phyloP scores from a whole-genome alignment of 2,329 filamentous ascomycete genomes.

The Leptosphaerulina australis region DNA sequence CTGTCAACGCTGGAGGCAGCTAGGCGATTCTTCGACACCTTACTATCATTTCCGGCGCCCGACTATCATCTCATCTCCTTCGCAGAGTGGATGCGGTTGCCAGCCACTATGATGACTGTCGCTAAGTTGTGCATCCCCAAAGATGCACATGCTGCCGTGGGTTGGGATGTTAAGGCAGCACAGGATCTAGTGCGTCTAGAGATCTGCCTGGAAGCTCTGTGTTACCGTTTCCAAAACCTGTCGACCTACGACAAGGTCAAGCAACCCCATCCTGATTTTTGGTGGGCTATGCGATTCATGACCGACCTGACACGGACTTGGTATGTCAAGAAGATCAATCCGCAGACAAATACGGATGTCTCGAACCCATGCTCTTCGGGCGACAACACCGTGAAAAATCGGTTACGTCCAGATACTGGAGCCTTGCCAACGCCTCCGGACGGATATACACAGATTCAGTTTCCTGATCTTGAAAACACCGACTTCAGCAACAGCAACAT shows the following conservation, averaged over 20 bases:
- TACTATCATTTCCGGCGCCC: conserved; percentile 73
- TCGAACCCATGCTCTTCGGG: conserved; percentile 1
- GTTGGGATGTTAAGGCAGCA: conserved; percentile 43
- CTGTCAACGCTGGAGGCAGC: conserved; percentile 64
- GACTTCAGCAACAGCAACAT: conserved; percentile 9
- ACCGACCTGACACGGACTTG: conserved; percentile 38
- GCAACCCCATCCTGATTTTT: conserved; percentile 40
- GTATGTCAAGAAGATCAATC: conserved; percentile 38
- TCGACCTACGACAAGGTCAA: conserved; percentile 33
- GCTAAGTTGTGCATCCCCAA: conserved; percentile 39
- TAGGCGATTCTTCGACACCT: conserved; percentile 68
- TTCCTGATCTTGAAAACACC: background rate
- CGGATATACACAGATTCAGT: background rate
- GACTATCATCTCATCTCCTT: conserved; percentile 43
- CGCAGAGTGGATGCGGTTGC: conserved; percentile 43
- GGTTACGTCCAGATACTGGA: background rate
- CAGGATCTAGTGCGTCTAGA: conserved; percentile 42
- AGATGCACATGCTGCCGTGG: conserved; percentile 26
- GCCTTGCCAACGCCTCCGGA: conserved; percentile 12
- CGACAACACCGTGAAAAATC: background rate
- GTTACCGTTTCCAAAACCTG: conserved; percentile 42
- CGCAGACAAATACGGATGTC: background rate
- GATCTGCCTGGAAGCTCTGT: conserved; percentile 42
- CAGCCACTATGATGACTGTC: conserved; percentile 37
- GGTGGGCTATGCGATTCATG: conserved; percentile 39